phyloP scores from a whole-genome alignment of 2,329 filamentous ascomycete genomes.

The Aspergillus jensenii region DNA sequence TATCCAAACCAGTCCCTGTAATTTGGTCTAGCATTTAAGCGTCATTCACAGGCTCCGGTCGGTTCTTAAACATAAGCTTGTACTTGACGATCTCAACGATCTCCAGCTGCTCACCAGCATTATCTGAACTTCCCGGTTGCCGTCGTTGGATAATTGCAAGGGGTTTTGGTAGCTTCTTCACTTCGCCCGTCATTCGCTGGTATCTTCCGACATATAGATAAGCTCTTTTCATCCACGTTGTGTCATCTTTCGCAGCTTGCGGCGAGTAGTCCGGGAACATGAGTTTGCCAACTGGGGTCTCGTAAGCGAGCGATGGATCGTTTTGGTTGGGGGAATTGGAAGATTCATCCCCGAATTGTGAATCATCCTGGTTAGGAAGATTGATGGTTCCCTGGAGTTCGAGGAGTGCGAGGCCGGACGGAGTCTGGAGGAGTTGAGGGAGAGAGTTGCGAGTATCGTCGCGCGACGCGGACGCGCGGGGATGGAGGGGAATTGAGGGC shows the following conservation, averaged over 20 bases:
- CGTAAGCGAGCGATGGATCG: conserved; percentile 23
- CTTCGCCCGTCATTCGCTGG: conserved; percentile 84
- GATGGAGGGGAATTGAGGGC: conserved; percentile 44
- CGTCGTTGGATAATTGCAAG: conserved; percentile 73
- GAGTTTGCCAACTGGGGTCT: conserved; percentile 67
- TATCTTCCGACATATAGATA: conserved; percentile 86
- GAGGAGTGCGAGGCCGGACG: conserved; percentile 81
- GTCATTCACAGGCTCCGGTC: conserved; percentile 78
- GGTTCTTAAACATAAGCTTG: conserved; percentile 79
- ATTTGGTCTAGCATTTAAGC: conserved; percentile 18
- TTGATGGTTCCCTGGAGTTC: conserved; percentile 93
- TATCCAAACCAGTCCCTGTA: background rate
- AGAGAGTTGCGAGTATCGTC: conserved; percentile 56
- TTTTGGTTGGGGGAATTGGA: conserved; percentile 12
- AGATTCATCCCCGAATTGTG: conserved; percentile 33
- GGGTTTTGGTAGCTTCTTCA: conserved; percentile 79
- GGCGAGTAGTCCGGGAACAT: conserved; percentile 74
- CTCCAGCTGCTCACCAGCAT: conserved; percentile 57
- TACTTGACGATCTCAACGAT: conserved; percentile 83
- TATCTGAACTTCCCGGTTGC: conserved; percentile 18
- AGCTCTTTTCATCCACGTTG: conserved; percentile 84
- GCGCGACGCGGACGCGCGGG: conserved; percentile 17
- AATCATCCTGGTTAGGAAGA: conserved; percentile 53
- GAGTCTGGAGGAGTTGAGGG: conserved; percentile 81
- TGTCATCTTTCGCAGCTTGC: conserved; percentile 51